Base-by-base conservation (phyloP, 257 asterid genomes). In the Nicotiana paniculata region DNA sequence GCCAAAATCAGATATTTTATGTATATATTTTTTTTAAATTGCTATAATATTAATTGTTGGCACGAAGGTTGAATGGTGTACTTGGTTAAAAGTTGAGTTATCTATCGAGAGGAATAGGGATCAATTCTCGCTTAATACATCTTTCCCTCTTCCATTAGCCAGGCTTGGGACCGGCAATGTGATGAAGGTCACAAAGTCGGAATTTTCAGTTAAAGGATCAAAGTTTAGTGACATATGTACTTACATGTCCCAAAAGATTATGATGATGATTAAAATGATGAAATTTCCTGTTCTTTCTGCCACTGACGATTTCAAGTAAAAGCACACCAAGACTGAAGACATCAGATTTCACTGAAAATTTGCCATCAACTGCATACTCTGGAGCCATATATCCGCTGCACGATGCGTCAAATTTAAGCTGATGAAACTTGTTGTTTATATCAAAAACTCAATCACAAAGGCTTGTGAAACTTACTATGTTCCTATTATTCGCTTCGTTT, bases 191-290 rank as follows among this genome's bases (percentile, higher is more conserved):
- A 66, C 0, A 35, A 9, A 33, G n/a, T 5, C 2, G 10, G 2
- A 30, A 5, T 30, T 16, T 54, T 33, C 9, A 4, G 53, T 17
- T 35, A 17, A 55, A 35, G 24, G 24, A 67, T 15, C 4, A 65
- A 35, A 18, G 6, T 2, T 24, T 4, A 5, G 63, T 8, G 53
- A 53, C 8, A 15, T 33, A 9, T 17, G 33, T 28, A 18, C 61
- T 80, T 85, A 85, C 88, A 70, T 85, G 86, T 13, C 88, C 88
- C 72, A 82, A n/a, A 80, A 82, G 88, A 51, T 67, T 82, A 54
- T 79, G 82, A 54, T 80, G 82, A 61, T 84, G 86, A 13, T 30
- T 75, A 48, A 70, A 80, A 48, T 21, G 66, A 39, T 62, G 83
- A 69, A 59, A 82, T 4, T 28, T 84, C 62, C 78, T 84, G 78